These are phyloP conservation scores for Magnaporthiopsis rhizophila DNA, from an alignment of 2,329 filamentous ascomycete genomes.

Conservation along the genomic window DNA sequence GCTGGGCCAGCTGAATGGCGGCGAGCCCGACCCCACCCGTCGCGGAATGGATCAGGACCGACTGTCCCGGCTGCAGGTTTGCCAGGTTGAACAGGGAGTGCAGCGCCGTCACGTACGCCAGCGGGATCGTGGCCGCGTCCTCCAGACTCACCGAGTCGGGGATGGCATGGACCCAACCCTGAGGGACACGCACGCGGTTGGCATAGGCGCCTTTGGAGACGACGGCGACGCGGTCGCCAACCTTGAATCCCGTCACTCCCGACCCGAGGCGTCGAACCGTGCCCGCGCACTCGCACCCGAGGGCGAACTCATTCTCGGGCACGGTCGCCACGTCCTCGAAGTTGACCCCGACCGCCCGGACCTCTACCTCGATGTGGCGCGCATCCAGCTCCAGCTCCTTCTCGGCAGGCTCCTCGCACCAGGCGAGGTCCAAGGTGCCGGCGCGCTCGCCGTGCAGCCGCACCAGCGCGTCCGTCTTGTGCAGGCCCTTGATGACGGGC, in stretches of 20 bases:
- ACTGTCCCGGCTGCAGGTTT: slow-evolving; percentile 15
- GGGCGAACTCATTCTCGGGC: slow-evolving; percentile 7
- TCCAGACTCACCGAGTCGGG: slow-evolving; percentile 13
- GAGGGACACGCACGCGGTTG: no score
- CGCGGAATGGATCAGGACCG: slow-evolving; percentile 35
- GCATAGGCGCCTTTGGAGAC: slow-evolving; percentile 1
- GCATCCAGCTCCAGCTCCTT: background rate
- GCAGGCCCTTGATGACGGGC: no score
- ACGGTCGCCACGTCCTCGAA: slow-evolving; percentile 28
- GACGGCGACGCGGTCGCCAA: slow-evolving; percentile 21
- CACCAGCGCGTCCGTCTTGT: no score
- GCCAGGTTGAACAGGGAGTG: slow-evolving; percentile 16
- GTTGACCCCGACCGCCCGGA: slow-evolving; percentile 24
- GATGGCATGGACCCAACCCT: slow-evolving; percentile 13
- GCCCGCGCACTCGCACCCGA: slow-evolving; percentile 22
- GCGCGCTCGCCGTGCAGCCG: no score
- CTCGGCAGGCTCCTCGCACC: no score
- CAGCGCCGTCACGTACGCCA: slow-evolving; percentile 22
- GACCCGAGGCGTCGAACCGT: slow-evolving; percentile 15
- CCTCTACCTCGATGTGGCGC: slow-evolving; percentile 22
- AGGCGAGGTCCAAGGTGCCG: no score
- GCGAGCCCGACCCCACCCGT: slow-evolving; percentile 35
- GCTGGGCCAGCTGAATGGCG: slow-evolving; percentile 31
- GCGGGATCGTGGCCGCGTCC: slow-evolving; percentile 21
- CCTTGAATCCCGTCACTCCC: slow-evolving; percentile 12